Evolutionary conservation across 176 grass and related monocot genomes (phyloP), one percentile per base, ranked within the genome.

Genomic region (Hordeum vulgare): DNA sequence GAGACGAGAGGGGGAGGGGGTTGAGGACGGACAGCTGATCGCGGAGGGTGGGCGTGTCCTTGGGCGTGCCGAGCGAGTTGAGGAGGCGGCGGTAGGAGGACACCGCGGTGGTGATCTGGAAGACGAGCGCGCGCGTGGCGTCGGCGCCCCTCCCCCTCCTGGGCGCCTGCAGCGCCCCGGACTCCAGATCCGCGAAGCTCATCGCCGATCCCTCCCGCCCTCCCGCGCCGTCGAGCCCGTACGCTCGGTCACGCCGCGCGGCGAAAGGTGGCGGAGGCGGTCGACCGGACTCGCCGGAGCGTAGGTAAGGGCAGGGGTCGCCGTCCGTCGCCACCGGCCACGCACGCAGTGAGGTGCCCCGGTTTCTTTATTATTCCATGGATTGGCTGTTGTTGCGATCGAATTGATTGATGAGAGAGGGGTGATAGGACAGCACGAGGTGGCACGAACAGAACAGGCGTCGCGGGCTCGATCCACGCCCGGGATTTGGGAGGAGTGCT

Each of bases 171-270:
- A 92, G 40, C 59, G 82, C 89, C 80, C 93, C 93, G 68, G 87
- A 84, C 85, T 99, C 96, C 87, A 99, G 75, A 94, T 99, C 93
- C 84, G 90, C 87, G 85, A 99, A 99, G 87, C 96, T 96, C 96
- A 99, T 99, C 87, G 72, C 87, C 75, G 61, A 71, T 36, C 59
- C 80, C 6, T 56, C 51, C 66, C 31, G 4, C 56, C 41, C 34
- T 25, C 57, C 17, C 17, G 9, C 40, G 44, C 12, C 79, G 78
- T 31, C 37, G 60, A 2, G 13, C 21, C 61, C 27, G 24, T 59
- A 7, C 36, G 11, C 40, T 1, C 26, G 34, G 61, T 45, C 13
- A 81, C 63, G 54, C 29, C 26, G 58, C 44, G 80, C 33, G 9
- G 56, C 80, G 74, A 40, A 45, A 45, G 87, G 79, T 64, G 74